Base-by-base conservation (phyloP, 192 early-diverging fungal genomes). In the Physocladia obscura region DNA sequence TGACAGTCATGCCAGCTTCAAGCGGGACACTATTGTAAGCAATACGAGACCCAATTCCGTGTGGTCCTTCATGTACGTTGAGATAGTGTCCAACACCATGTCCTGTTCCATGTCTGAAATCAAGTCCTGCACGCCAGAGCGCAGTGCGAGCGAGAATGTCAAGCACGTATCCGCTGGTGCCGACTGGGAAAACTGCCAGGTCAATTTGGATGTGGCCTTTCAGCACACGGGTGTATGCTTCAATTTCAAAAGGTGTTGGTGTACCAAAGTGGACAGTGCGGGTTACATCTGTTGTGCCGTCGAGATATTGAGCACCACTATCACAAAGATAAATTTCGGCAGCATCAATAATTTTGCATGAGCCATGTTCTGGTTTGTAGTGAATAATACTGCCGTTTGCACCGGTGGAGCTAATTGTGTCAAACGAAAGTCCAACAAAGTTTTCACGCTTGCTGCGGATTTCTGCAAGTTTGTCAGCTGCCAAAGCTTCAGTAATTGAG, bases 381-480 rank as follows among this genome's bases (percentile, higher is more conserved):
- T 99, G 97, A 73, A 99, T 97, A 76, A 99, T 94, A 36, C 94
- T 90, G 4, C 94, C 97, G 69, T 96, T 99, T n/a, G 97, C 76
- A 2, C 97, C 97, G 6, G 93, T 93, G 17, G 91, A 89, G 4
- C 94, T 97, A 67, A 99, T 99, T 24, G 97, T 99, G 70, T 90
- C 91, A 70, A 99, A 99, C 60, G 91, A 93, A 50, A 96, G 89
- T 1, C 97, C 97, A 31, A 94, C 89, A 77, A 93, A 97, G 74
- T 92, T 74, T 34, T 81, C 71, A 70, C 92, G 90, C 62, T 84
- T 86, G 50, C 83, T 57, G 59, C 96, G 83, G 72, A 94, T 85
- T 73, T 74, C 68, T 75, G 94, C 93, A 8, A 97, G 82, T 39
- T 88, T 85, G 74, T 91, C 91, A 1, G 95, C 93, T 31, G 86